These are phyloP conservation scores for Salvia sclarea DNA, from an alignment of 305 asterid species.

Conservation along the genomic window DNA sequence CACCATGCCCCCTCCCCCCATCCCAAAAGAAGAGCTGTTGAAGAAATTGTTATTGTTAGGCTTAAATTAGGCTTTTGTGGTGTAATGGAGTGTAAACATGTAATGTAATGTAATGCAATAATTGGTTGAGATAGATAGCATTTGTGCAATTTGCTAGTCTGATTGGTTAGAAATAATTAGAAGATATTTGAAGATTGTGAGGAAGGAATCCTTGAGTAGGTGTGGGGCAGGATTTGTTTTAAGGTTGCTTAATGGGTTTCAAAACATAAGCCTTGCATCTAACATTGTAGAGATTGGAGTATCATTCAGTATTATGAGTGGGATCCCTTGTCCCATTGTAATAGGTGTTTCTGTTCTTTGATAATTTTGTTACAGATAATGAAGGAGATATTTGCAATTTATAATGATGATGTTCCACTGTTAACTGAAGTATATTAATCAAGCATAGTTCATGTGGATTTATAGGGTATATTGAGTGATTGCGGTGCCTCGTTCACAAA, in stretches of 20 bases:
- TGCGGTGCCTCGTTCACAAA: constrained; percentile 64
- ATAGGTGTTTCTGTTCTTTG: constrained; percentile 7
- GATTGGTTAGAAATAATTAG: not conserved
- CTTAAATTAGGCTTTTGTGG: not conserved
- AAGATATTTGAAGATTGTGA: not conserved
- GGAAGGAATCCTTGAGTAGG: not conserved
- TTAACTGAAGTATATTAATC: constrained; percentile 21
- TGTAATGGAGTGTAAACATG: not conserved
- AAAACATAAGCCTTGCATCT: not conserved
- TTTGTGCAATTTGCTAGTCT: not conserved
- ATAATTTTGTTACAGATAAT: constrained; percentile 17
- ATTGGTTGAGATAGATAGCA: not conserved
- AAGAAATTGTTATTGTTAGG: not conserved
- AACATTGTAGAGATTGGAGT: not conserved
- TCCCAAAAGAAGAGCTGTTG: not conserved
- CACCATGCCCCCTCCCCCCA: not conserved
- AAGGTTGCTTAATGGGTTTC: not conserved
- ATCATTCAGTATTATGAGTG: not conserved
- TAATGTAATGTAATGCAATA: no score
- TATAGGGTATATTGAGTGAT: constrained; percentile 82
- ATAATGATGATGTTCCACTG: constrained; percentile 11
- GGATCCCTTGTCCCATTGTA: not conserved
- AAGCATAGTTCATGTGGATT: constrained; percentile 26
- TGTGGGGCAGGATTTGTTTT: not conserved
- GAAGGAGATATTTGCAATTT: not conserved